Conservation (phyloP, 164 flowering plant genomes). For the Annona squamosa region DNA sequence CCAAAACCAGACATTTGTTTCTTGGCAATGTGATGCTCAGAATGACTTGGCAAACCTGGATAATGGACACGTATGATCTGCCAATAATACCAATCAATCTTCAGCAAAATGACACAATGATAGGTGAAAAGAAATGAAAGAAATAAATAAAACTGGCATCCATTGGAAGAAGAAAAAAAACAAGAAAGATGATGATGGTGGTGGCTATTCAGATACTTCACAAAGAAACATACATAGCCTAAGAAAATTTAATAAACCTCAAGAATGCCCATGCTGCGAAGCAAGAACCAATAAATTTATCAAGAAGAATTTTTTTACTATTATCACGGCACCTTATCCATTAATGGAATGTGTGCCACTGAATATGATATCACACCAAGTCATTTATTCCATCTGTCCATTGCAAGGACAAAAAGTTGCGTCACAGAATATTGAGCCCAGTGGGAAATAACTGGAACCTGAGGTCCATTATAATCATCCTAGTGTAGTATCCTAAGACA, state of each 20-base stretch:
- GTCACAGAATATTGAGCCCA: not conserved
- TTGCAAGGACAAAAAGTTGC: not conserved
- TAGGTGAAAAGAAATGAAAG: not conserved
- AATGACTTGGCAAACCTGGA: constrained; percentile 92
- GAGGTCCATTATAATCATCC: not conserved
- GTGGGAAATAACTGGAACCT: not conserved
- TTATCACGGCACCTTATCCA: no score
- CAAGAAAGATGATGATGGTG: not conserved
- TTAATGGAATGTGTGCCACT: not conserved
- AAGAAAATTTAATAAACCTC: no score
- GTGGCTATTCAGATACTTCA: not conserved
- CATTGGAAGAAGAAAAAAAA: not conserved
- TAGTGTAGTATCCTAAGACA: no score
- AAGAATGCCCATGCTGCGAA: no score
- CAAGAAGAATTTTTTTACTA: no score
- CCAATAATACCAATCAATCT: constrained; percentile 7
- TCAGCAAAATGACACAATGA: not conserved
- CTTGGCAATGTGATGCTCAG: constrained; percentile 76
- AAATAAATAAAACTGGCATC: not conserved
- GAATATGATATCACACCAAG: not conserved
- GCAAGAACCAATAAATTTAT: no score
- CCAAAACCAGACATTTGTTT: constrained; percentile 96
- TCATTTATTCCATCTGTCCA: not conserved
- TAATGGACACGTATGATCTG: constrained; percentile 84
- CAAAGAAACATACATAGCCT: not conserved